Percentiles rank a stretch among this genome's conserved stretches.
Evolutionary conservation across 2,329 filamentous ascomycete species (phyloP).

Genomic region (Sodiomyces alkalinus): DNA sequence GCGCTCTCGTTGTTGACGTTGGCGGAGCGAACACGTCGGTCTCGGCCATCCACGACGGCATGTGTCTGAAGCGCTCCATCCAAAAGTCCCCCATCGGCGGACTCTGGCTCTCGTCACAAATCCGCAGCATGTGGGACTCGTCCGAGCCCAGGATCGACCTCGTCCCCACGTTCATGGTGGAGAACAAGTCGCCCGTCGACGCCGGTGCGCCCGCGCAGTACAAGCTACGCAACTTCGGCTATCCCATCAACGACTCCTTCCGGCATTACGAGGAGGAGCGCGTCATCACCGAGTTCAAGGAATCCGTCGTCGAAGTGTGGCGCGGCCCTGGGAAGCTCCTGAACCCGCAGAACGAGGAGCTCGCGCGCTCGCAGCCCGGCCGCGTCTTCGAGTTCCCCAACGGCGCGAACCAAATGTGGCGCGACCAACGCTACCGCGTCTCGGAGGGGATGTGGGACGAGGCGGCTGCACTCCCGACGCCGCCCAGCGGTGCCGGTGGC

Average conservation of each 20-base stretch:
- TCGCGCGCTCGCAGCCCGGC: slow-evolving; percentile 55
- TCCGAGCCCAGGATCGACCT: slow-evolving; percentile 57
- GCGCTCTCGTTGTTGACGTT: slow-evolving; percentile 81
- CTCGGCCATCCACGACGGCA: slow-evolving; percentile 83
- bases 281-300: slow-evolving; percentile 90
- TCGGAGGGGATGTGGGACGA: slow-evolving; percentile 88
- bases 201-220: slow-evolving; percentile 68
- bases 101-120: slow-evolving; percentile 78
- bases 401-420: slow-evolving; percentile 91
- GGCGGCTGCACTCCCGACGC: slow-evolving; percentile 47
- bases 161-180: slow-evolving; percentile 74
- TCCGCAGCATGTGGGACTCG: slow-evolving; percentile 63
- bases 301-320: slow-evolving; percentile 93
- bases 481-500: slow-evolving; percentile 17
- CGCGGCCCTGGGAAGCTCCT: slow-evolving; percentile 57
- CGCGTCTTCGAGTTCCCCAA: slow-evolving; percentile 95
- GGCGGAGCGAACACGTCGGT: slow-evolving; percentile 81
- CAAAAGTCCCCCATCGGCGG: slow-evolving; percentile 76
- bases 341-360: slow-evolving; percentile 58
- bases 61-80: slow-evolving; percentile 82
- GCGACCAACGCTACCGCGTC: slow-evolving; percentile 70
- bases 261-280: slow-evolving; percentile 79
- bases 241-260: slow-evolving; percentile 53
- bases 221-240: slow-evolving; percentile 53
- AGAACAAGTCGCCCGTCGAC: slow-evolving; percentile 78